Conservation (phyloP, 257 asterid species). For the Solanum habrochaites region DNA sequence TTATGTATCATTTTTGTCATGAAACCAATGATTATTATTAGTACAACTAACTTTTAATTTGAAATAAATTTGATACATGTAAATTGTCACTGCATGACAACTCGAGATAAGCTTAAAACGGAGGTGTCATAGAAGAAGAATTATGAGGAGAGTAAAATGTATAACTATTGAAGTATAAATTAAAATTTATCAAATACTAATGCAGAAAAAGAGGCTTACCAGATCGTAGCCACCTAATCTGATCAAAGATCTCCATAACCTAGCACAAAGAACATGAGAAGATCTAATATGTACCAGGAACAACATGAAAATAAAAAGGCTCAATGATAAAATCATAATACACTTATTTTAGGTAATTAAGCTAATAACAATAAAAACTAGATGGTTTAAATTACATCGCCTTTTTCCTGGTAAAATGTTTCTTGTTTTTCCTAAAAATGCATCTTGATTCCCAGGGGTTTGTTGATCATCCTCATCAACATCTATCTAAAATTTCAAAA, state of each 20-base stretch:
- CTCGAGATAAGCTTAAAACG: too few species aligned
- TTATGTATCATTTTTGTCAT: too few species aligned
- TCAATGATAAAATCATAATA: background rate
- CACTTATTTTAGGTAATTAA: constrained; percentile 70
- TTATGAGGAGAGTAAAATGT: too few species aligned
- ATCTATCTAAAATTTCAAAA: too few species aligned
- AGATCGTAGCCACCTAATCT: constrained; percentile 83
- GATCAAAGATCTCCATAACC: constrained; percentile 84
- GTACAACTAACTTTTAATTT: too few species aligned
- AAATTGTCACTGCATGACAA: too few species aligned
- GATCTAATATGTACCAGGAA: too few species aligned
- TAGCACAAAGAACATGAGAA: constrained; percentile 4
- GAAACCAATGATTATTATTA: too few species aligned
- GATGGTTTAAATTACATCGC: constrained; percentile 74
- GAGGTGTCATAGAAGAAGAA: too few species aligned
- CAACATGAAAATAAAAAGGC: background rate
- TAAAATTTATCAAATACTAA: background rate
- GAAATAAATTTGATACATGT: too few species aligned
- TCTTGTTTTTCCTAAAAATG: constrained; percentile 63
- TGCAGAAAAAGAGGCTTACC: constrained; percentile 30
- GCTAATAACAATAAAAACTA: constrained; percentile 72
- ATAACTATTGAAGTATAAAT: background rate
- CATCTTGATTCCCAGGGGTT: constrained; percentile 67
- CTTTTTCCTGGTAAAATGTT: constrained; percentile 48
- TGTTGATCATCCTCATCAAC: constrained; percentile 46